These are phyloP conservation scores for Colletotrichum costaricense DNA, from an alignment of 2,329 filamentous ascomycete species.

Conservation along the genomic window DNA sequence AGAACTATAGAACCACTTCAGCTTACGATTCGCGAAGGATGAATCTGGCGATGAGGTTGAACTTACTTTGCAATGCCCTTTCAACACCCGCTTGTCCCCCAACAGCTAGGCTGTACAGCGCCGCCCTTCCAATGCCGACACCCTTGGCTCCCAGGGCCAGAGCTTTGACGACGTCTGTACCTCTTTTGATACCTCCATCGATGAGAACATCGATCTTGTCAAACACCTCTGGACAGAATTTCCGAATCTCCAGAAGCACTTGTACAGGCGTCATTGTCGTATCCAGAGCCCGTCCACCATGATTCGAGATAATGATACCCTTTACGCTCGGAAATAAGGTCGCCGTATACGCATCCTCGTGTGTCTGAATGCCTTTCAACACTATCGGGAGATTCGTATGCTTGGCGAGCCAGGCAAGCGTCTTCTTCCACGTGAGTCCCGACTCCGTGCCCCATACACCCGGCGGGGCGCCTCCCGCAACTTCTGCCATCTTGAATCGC, in stretches of 20 bases:
- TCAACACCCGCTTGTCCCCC: constrained; percentile 67
- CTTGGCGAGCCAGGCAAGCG: constrained; percentile 60
- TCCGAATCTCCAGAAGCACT: constrained; percentile 63
- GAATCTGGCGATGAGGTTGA: too few relatives aligned
- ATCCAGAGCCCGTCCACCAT: constrained; percentile 67
- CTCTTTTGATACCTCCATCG: constrained; percentile 64
- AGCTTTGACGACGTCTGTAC: constrained; percentile 65
- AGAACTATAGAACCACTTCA: constrained; percentile 36
- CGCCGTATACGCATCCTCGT: constrained; percentile 53
- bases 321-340: constrained; percentile 47
- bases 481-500: constrained; percentile 61
- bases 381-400: constrained; percentile 62
- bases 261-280: constrained; percentile 42
- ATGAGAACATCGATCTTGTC: constrained; percentile 62
- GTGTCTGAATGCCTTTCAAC: constrained; percentile 67
- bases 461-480: constrained; percentile 38
- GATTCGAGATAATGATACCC: constrained; percentile 68
- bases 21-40: neutral
- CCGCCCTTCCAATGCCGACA: constrained; percentile 64
- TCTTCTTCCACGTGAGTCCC: constrained; percentile 62
- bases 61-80: constrained; percentile 66
- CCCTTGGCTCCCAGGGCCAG: constrained; percentile 64
- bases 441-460: constrained; percentile 54
- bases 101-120: constrained; percentile 59
- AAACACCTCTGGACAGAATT: constrained; percentile 59